phyloP scores from a whole-genome alignment of 805 yeast species.

The Candida stauntonica region DNA sequence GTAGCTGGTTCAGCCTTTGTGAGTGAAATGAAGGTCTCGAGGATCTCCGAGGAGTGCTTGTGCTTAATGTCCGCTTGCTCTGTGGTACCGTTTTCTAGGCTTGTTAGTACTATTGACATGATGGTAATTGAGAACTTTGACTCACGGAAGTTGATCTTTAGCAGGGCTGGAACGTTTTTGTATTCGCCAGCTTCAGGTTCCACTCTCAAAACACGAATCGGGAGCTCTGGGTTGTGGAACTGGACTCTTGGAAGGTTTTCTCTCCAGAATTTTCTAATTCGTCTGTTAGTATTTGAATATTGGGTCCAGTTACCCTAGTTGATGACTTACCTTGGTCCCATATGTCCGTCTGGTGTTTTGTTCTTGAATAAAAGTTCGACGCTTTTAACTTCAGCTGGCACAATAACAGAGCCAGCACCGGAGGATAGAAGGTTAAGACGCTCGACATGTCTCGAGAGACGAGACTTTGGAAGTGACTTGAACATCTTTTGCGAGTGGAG shows the following conservation, averaged over 20 bases:
- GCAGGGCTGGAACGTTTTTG: slow-evolving; percentile 38
- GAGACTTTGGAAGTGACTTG: slow-evolving; percentile 34
- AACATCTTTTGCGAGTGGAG: slow-evolving; percentile 12
- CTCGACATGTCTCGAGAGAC: slow-evolving; percentile 43
- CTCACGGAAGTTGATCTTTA: slow-evolving; percentile 36
- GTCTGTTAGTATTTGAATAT: slow-evolving; percentile 3
- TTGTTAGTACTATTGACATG: slow-evolving; percentile 2
- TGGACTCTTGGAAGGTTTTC: slow-evolving; percentile 68
- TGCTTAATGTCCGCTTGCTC: slow-evolving; percentile 49
- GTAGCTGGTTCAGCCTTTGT: slow-evolving; percentile 52
- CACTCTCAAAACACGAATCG: slow-evolving; percentile 57
- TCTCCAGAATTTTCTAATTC: slow-evolving; percentile 63
- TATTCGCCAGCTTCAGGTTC: slow-evolving; percentile 40
- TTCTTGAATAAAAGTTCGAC: slow-evolving; percentile 52
- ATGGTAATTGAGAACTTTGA: neutral
- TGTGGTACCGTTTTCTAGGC: slow-evolving; percentile 31
- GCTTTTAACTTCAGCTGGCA: slow-evolving; percentile 34
- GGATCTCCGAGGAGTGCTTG: slow-evolving; percentile 46
- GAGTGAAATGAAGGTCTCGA: slow-evolving; percentile 47
- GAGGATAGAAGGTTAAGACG: slow-evolving; percentile 50
- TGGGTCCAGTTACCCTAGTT: too few relatives aligned
- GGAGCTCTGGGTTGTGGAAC: slow-evolving; percentile 75
- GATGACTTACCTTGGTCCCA: slow-evolving; percentile 47
- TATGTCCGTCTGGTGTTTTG: slow-evolving; percentile 46
- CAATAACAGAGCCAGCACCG: slow-evolving; percentile 37